Evolutionary conservation across 148 eudicot species (phyloP).

Genomic region (Suaeda aralocaspica): DNA sequence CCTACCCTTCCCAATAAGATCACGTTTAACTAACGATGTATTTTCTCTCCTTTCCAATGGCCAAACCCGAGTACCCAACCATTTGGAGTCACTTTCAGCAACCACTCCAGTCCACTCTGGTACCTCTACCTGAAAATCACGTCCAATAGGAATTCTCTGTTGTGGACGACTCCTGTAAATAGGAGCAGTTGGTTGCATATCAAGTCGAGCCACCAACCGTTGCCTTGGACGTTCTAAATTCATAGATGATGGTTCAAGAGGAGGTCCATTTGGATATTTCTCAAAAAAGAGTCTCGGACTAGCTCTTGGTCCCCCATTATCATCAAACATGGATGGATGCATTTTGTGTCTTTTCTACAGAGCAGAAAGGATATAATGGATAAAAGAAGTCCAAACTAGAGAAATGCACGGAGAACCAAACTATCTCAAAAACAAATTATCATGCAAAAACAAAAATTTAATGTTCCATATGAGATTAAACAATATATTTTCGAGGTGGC

Average conservation of each 20-base stretch:
- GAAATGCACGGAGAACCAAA: background rate
- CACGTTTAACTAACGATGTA: slow-evolving; percentile 40
- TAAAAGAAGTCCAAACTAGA: background rate
- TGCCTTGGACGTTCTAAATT: slow-evolving; percentile 22
- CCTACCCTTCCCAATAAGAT: slow-evolving; percentile 66
- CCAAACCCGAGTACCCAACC: slow-evolving; percentile 71
- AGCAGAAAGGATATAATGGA: background rate
- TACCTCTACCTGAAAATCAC: slow-evolving; percentile 53
- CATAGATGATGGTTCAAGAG: slow-evolving; percentile 30
- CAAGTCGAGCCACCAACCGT: slow-evolving; percentile 27
- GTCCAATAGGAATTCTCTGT: slow-evolving; percentile 56
- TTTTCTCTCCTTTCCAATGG: slow-evolving; percentile 41
- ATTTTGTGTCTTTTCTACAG: slow-evolving; percentile 63
- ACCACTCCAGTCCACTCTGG: slow-evolving; percentile 52
- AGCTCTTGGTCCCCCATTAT: slow-evolving; percentile 44
- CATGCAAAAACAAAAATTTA: background rate
- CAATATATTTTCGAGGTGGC: background rate
- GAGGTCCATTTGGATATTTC: slow-evolving; percentile 16
- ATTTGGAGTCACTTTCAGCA: slow-evolving; percentile 49
- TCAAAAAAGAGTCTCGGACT: slow-evolving; percentile 48
- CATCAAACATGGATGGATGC: slow-evolving; percentile 80
- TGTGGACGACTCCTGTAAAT: slow-evolving; percentile 27
- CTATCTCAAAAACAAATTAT: background rate
- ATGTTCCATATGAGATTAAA: background rate
- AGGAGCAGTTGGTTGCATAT: slow-evolving; percentile 32